Evolutionary conservation across 345 rosid species (phyloP).

Genomic region (Camelina neglecta): DNA sequence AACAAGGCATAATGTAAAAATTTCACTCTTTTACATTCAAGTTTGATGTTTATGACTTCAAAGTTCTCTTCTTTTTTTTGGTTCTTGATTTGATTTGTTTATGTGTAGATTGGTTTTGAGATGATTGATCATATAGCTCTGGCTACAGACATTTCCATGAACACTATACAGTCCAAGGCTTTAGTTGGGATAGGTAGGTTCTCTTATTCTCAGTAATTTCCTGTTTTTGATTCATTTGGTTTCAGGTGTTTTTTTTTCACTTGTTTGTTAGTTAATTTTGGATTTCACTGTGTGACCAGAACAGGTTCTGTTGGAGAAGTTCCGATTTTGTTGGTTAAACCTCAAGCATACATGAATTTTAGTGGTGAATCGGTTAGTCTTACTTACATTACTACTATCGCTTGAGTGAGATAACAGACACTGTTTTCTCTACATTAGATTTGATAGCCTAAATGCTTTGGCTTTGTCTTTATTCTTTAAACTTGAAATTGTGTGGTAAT

Average conservation of each 20-base stretch:
- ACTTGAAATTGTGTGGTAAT: not conserved
- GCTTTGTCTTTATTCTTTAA: not conserved
- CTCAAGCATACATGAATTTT: conserved; percentile 90
- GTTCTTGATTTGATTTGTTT: not conserved
- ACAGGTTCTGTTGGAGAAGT: conserved; percentile 89
- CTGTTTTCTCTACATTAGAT: not conserved
- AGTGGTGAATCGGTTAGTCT: conserved; percentile 85
- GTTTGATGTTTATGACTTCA: not conserved
- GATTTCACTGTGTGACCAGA: conserved; percentile 43
- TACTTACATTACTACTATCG: not conserved
- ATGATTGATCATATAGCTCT: conserved; percentile 72
- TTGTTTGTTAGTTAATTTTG: conserved; percentile 22
- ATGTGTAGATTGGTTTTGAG: conserved; percentile 81
- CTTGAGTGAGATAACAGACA: not conserved
- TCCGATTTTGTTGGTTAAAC: conserved; percentile 79
- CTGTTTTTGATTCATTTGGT: not conserved
- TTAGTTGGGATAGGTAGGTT: conserved; percentile 92
- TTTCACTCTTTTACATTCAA: not conserved
- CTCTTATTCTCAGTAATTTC: conserved; percentile 21
- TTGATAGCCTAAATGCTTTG: not conserved
- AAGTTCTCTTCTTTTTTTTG: conserved; percentile 3
- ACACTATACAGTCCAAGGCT: conserved; percentile 81
- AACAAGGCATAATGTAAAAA: conserved; percentile 87
- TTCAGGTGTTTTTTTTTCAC: not conserved
- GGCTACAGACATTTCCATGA: conserved; percentile 59